Conservation (phyloP, 2,329 filamentous ascomycete genomes). For the Bimuria novae-zelandiae region DNA sequence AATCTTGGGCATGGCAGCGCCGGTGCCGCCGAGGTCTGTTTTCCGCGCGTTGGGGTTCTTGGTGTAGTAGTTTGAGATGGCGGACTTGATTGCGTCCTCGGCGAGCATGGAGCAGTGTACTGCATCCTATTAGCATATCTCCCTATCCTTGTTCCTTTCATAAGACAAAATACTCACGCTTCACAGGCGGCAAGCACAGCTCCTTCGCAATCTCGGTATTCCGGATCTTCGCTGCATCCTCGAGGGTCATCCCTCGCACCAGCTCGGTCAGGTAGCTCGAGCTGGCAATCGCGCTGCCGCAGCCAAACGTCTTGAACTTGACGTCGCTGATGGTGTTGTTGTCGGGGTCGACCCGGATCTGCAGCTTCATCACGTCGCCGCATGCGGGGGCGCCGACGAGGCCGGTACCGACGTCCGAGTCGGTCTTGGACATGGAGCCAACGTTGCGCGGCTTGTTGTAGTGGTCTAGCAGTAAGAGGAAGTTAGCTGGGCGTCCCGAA, state of each 20-base stretch:
- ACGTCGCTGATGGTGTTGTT: slow-evolving; percentile 90
- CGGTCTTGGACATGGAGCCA: slow-evolving; percentile 77
- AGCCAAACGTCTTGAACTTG: slow-evolving; percentile 98
- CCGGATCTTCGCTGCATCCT: slow-evolving; percentile 88
- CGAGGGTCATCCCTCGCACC: slow-evolving; percentile 92
- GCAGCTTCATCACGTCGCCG: slow-evolving; percentile 92
- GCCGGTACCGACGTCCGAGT: slow-evolving; percentile 83
- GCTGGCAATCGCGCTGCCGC: slow-evolving; percentile 90
- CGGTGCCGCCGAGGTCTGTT: slow-evolving; percentile 79
- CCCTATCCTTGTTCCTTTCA: neutral
- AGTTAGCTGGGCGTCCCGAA: slow-evolving; percentile 45
- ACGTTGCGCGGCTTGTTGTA: slow-evolving; percentile 81
- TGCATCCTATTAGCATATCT: slow-evolving; percentile 44
- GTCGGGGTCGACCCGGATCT: slow-evolving; percentile 88
- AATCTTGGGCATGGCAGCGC: slow-evolving; percentile 68
- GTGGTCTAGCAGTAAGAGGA: slow-evolving; percentile 70
- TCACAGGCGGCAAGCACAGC: slow-evolving; percentile 84
- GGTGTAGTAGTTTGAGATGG: slow-evolving; percentile 87
- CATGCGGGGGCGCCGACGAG: slow-evolving; percentile 90
- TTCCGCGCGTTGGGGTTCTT: slow-evolving; percentile 79
- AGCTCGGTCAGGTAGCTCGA: slow-evolving; percentile 94
- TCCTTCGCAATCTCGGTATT: slow-evolving; percentile 99
- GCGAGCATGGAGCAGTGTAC: slow-evolving; percentile 93
- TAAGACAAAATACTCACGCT: slow-evolving; percentile 62
- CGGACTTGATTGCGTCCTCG: slow-evolving; percentile 90